Percentiles rank a stretch among this genome's conserved stretches.
phyloP scores from a whole-genome alignment of 1,139 yeast genomes.

The Lodderomyces oxycetoniae region DNA sequence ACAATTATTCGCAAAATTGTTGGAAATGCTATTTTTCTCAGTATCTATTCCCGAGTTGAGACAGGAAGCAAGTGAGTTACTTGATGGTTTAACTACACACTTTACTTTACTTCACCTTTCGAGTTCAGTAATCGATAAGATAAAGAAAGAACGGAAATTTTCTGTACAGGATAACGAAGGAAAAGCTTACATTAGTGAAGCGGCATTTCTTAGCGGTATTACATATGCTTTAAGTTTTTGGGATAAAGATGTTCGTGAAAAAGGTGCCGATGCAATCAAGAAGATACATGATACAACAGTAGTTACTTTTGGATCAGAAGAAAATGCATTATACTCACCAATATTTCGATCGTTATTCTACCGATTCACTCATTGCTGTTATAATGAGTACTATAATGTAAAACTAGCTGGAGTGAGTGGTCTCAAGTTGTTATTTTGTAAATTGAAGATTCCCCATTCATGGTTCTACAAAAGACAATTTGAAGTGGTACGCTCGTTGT shows the following conservation, averaged over 20 bases:
- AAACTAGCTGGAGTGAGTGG: conserved; percentile 92
- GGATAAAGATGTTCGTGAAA: conserved; percentile 60
- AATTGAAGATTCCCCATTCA: conserved; percentile 58
- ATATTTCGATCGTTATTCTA: conserved; percentile 73
- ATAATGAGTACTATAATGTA: conserved; percentile 78
- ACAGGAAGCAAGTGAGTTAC: conserved; percentile 59
- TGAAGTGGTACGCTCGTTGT: conserved; percentile 79
- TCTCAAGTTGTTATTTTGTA: conserved; percentile 64
- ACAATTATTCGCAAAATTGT: conserved; percentile 51
- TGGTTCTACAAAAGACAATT: conserved; percentile 79
- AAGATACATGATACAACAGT: conserved; percentile 59
- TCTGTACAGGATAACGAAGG: conserved; percentile 81
- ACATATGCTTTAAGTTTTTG: conserved; percentile 79
- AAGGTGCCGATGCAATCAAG: conserved; percentile 66
- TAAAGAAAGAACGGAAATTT: conserved; percentile 67
- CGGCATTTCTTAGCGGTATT: conserved; percentile 68
- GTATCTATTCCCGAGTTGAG: conserved; percentile 71
- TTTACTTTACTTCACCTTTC: conserved; percentile 74
- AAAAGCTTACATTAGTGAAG: conserved; percentile 61
- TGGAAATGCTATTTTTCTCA: conserved; percentile 71
- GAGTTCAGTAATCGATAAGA: conserved; percentile 64
- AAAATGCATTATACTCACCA: conserved; percentile 66
- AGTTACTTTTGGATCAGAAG: conserved; percentile 61
- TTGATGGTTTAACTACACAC: conserved; percentile 71
- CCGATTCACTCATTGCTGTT: conserved; percentile 84